Evolutionary conservation across 2,329 filamentous ascomycete species (phyloP), one percentile per base, ranked within the genome.

Genomic region (Aspergillus thermomutatus): DNA sequence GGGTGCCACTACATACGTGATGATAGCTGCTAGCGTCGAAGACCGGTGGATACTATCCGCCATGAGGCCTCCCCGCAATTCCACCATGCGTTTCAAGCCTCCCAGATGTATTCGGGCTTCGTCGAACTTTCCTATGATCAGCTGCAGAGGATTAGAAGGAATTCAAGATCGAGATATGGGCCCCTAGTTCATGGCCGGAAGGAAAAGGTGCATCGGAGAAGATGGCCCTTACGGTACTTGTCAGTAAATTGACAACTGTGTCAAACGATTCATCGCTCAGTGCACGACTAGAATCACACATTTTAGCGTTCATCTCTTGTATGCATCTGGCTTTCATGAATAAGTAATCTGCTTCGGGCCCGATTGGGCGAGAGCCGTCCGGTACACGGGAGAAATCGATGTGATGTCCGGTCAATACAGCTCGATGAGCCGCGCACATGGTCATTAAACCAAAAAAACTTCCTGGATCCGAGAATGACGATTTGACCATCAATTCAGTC

Each of bases 381-480:
- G 57, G 52, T 3, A 59, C 61, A 9, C 61, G 57, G n/a, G 62
- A 60, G 3, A 65, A 52, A 55, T 67, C 67, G 41, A 59, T 56
- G 51, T 67, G 64, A 45, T 63, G 58, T 19, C 66, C 65, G 21
- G 66, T 60, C 14, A 75, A 55, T 21, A 72, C 64, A 14, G 74
- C 73, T 59, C 69, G 66, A 59, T 77, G 75, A 27, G 74, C 74
- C 46, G 75, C 74, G 27, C 68, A 69, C 55, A 75, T 72, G 40
- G 66, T 69, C 71, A 77, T 74, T 21, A 75, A 62, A 31, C 72
- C 70, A 49, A 74, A 74, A 56, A 76, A 76, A 43, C 68, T 70
- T 9, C 72, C 72, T 4, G 71, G 63, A 50, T 72, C 72, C 3
- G 69, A 68, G 40, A 72, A 68, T n/a, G 70, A 68, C 19, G 66